These are phyloP conservation scores for Fragilariopsis cylindrus DNA, from an alignment of 108 stramenopile genomes.

Conservation along the genomic window DNA sequence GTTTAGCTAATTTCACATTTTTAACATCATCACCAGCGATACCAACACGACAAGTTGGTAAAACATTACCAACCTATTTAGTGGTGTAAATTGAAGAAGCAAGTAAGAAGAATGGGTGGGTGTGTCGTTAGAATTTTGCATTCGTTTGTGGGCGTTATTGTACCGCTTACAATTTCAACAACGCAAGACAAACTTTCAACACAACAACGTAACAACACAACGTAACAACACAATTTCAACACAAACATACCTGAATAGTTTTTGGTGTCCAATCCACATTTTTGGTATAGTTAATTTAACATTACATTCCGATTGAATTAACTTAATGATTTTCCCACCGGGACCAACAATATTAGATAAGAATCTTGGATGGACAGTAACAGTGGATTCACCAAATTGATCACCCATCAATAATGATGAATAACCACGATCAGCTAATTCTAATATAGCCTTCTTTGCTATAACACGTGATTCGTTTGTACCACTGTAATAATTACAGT, in stretches of 20 bases:
- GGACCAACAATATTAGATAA: conserved; percentile 22
- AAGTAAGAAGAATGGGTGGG: background rate
- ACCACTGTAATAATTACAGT: conserved; percentile 12
- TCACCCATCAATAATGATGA: conserved; percentile 15
- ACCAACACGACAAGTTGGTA: conserved; percentile 10
- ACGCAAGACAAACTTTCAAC: background rate
- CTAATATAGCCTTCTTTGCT: conserved; percentile 21
- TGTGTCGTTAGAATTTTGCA: no score
- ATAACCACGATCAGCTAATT: conserved; percentile 20
- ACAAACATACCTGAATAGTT: conserved; percentile 6
- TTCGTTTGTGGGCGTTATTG: no score
- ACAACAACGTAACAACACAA: background rate
- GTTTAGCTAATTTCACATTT: conserved; percentile 12
- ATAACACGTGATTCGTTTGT: background rate
- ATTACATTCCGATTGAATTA: conserved; percentile 11
- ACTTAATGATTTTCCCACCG: conserved; percentile 19
- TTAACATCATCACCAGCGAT: conserved; percentile 15
- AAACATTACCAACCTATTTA: background rate
- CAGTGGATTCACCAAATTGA: conserved; percentile 14
- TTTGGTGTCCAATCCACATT: conserved; percentile 24
- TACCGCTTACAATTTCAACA: no score
- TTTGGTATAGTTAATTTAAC: conserved; percentile 24
- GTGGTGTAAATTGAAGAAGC: background rate
- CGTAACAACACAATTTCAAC: background rate
- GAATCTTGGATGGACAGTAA: conserved; percentile 19